Percentiles rank a stretch among this genome's conserved stretches.
These are phyloP conservation scores for Zasmidium angulare DNA, from an alignment of 2,329 filamentous ascomycete species.

Conservation along the genomic window DNA sequence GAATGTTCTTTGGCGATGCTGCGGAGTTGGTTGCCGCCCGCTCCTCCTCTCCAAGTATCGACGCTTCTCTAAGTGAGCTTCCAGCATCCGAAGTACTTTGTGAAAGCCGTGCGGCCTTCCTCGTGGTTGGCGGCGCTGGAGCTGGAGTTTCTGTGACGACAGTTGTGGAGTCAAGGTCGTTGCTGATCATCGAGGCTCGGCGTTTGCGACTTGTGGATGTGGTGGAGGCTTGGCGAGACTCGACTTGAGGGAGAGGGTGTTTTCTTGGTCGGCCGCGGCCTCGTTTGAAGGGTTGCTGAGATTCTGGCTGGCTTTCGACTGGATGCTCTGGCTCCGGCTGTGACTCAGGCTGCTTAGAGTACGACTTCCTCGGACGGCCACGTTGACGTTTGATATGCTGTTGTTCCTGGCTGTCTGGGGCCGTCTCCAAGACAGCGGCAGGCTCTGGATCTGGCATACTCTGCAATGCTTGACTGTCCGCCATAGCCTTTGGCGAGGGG, in stretches of 20 bases:
- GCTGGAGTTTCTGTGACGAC: conserved; percentile 23
- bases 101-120: conserved; percentile 16
- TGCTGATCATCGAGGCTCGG: conserved; percentile 27
- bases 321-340: background rate
- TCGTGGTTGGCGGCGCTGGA: conserved; percentile 25
- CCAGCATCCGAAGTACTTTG: background rate
- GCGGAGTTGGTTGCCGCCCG: conserved; percentile 19
- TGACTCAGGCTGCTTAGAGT: background rate
- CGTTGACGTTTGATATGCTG: conserved; percentile 1
- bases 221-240: conserved; percentile 6
- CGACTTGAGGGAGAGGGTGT: too few relatives aligned
- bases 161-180: conserved; percentile 1
- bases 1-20: conserved; percentile 50
- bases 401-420: conserved; percentile 1
- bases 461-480: too few relatives aligned
- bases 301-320: conserved; percentile 8
- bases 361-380: conserved; percentile 1
- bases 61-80: background rate
- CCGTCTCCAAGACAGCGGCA: background rate
- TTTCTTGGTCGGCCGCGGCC: conserved; percentile 30
- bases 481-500: background rate
- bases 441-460: background rate
- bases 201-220: conserved; percentile 26
- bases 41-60: background rate
- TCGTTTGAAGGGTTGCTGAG: conserved; percentile 21